Base-by-base conservation (phyloP, 208 protist species). In the Trypanosoma melophagium region DNA sequence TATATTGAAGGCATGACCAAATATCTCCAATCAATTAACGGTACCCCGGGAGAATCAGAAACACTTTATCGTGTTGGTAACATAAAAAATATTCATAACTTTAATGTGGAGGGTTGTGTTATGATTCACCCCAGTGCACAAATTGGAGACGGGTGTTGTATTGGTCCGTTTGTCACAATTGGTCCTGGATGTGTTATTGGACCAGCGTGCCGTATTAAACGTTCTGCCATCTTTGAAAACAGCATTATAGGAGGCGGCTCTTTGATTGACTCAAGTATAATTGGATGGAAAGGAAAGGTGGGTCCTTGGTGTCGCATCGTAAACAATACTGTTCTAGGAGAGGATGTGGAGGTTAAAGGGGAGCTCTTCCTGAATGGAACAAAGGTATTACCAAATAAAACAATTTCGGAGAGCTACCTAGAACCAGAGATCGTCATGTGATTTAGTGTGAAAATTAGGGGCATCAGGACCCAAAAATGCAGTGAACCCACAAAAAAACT, bases 121-220 rank as follows among this genome's bases (percentile, higher is more conserved):
- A 62, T 98, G 21, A 88, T 97, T 51, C 79, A 99, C 75, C 80
- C 87, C 31, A 90, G 83, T 9, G 96, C 97, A 3, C 90, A 74
- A 31, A 98, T 99, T 62, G 96, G 93, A 45, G 67, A 81, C 2
- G 93, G 88, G 25, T 97, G 88, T 54, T 71, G 97, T 8, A 97
- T 99, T 71, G 98, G 98, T 5, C 97, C 97, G 13, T 90, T 98
- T 72, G 96, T 97, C 9, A 84, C 89, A n/a, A 97, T 99, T 65
- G 98, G 95, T 17, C 74, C 90, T 2, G 90, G 97, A 68, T 97
- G 92, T 68, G 81, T 92, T 17, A 97, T 99, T 71, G 97, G 93
- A 49, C 75, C 90, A 19, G 81, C 76, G 53, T 96, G 83, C 67
- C 80, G 93, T 69, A 80, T 99, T 41, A 41, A 86, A 14, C 79